Evolutionary conservation across 108 stramenopile genomes (phyloP), one percentile per base, ranked within the genome.

Genomic region (Skeletonema marinoi): DNA sequence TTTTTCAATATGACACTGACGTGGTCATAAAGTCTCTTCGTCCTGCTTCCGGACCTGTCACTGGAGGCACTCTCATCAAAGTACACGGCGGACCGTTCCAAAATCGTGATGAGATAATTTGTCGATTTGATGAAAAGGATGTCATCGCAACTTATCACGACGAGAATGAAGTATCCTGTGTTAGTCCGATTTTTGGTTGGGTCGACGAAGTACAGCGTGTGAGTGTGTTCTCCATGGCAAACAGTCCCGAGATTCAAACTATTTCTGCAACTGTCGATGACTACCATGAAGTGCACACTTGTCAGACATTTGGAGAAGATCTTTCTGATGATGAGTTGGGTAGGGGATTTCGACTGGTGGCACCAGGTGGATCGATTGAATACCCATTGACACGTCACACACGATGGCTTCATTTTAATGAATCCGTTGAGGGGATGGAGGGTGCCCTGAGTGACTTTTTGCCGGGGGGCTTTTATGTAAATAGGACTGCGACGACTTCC

Each of bases 171-270:
- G 44, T 85, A 29, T 38, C 60, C 4, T 85, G 85, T 48, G 25
- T 68, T 8, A 69, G 77, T 39, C 85, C 85, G 6, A 30, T 35
- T 19, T 72, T 74, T 63, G 76, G 46, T 32, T 64, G 66, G 68
- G 61, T 82, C 48, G 62, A 82, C 19, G 85, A 85, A 64, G 85
- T 85, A 14, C 81, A 85, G 12, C 56, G 60, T 3, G 71, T 85
- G 63, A 75, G 73, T 36, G 77, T 78, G 13, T 78, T 85, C 59
- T 36, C 70, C 39, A 81, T 81, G 80, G 80, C 76, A 17, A 38
- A 29, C 41, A 73, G 54, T 60, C 80, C 84, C 19, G 84, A 81
- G 58, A 68, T 85, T 63, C 84, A 85, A 65, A 74, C 75, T 16
- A 72, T 83, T 42, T 75, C 74, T n/a, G 77, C 77, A 13, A 72